These are phyloP conservation scores for Meredithiella fracta DNA, from an alignment of 2,329 filamentous ascomycete genomes.

Conservation along the genomic window DNA sequence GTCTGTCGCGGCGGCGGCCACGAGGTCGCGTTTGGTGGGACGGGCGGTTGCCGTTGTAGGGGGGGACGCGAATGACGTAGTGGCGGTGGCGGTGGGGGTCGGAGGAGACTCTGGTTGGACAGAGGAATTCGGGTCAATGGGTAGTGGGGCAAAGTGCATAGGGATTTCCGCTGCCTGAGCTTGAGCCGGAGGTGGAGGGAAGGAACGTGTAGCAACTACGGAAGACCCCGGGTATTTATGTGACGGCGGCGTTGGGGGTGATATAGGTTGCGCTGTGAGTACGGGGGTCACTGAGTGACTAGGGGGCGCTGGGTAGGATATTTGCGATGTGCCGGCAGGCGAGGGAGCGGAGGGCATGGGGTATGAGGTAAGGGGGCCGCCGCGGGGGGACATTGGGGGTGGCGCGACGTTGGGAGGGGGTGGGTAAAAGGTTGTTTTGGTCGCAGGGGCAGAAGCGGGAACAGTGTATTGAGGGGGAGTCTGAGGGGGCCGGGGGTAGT, in stretches of 20 bases:
- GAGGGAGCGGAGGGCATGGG: slow-evolving; percentile 20
- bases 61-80: neutral
- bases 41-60: neutral
- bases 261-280: slow-evolving; percentile 1
- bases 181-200: neutral
- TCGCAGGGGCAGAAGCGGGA: slow-evolving; percentile 29
- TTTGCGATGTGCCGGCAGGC: slow-evolving; percentile 15
- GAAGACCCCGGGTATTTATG: neutral
- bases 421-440: slow-evolving; percentile 30
- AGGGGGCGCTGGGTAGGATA: slow-evolving; percentile 19
- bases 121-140: slow-evolving; percentile 11
- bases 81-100: neutral
- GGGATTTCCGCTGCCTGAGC: neutral
- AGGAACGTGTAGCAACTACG: neutral
- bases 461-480: slow-evolving; percentile 16
- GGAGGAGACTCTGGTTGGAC: neutral
- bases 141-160: slow-evolving; percentile 12
- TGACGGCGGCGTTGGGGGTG: slow-evolving; percentile 2
- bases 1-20: slow-evolving; percentile 8
- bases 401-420: slow-evolving; percentile 24
- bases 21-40: neutral
- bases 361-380: slow-evolving; percentile 20
- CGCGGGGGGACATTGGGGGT: slow-evolving; percentile 19
- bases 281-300: slow-evolving; percentile 15
- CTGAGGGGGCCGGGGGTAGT: slow-evolving; percentile 9